Percentiles rank a stretch among this genome's conserved stretches.
Evolutionary conservation across 1,284 basidiomycete species (phyloP).

Genomic region (Boletus mariae): DNA sequence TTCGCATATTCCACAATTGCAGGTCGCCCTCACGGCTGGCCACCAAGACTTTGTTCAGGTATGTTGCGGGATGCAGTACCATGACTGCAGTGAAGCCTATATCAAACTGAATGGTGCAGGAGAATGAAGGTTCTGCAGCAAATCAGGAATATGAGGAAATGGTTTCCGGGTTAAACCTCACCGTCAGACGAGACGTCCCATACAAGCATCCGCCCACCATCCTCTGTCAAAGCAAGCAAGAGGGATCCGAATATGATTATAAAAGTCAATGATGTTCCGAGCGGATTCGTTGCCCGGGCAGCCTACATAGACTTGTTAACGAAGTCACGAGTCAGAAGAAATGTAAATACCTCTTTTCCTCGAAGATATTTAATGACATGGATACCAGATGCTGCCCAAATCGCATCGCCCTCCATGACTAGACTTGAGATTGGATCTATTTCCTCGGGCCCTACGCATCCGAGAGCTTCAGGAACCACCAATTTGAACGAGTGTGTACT

Average conservation of each 20-base stretch:
- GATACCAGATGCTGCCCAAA: conserved; percentile 78
- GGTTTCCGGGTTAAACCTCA: neutral
- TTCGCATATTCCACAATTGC: conserved; percentile 93
- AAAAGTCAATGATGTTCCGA: conserved; percentile 54
- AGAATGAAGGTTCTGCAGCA: conserved; percentile 27
- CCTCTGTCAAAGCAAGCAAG: conserved; percentile 75
- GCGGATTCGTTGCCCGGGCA: conserved; percentile 55
- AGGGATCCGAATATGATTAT: conserved; percentile 80
- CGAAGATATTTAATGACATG: conserved; percentile 77
- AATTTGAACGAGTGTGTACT: conserved; percentile 29
- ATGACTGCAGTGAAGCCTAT: conserved; percentile 78
- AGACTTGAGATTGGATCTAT: conserved; percentile 72
- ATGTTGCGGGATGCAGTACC: conserved; percentile 92
- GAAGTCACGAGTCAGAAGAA: neutral
- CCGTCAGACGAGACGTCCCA: conserved; percentile 68
- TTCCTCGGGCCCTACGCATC: conserved; percentile 69
- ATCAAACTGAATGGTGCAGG: conserved; percentile 65
- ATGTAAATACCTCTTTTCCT: conserved; percentile 73
- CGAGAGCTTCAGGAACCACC: neutral
- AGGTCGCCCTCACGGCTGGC: conserved; percentile 79
- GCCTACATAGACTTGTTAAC: conserved; percentile 34
- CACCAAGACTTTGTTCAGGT: conserved; percentile 93
- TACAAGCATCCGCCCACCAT: conserved; percentile 75
- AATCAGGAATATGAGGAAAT: conserved; percentile 7
- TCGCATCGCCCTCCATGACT: conserved; percentile 80